A percentile compares a stretch with the other conserved stretches of the same genome.
These are phyloP conservation scores for Diaporthe ilicicola DNA, from an alignment of 2,329 filamentous ascomycete species.

Conservation along the genomic window DNA sequence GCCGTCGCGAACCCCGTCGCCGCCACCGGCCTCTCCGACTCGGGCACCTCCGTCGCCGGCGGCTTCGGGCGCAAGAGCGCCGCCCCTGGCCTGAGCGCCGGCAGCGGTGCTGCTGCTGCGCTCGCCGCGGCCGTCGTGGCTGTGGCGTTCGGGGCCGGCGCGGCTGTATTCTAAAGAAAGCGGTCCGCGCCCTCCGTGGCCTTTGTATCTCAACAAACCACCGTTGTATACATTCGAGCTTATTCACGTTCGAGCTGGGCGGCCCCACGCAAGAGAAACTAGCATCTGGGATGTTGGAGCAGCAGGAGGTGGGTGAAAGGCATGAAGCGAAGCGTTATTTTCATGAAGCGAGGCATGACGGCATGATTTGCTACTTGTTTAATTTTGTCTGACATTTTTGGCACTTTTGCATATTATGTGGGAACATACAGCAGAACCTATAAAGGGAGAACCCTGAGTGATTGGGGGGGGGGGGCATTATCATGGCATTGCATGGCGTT, in stretches of 20 bases:
- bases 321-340: conserved; percentile 1
- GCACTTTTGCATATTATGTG: conserved; percentile 6
- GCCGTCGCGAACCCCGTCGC: conserved; percentile 56
- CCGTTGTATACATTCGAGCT: neutral
- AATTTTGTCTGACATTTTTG: neutral
- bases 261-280: too few species aligned
- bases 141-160: conserved; percentile 23
- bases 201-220: neutral
- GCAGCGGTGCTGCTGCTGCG: neutral
- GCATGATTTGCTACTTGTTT: neutral
- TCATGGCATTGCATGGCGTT: conserved; percentile 15
- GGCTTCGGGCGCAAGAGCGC: conserved; percentile 33
- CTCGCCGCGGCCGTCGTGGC: conserved; percentile 17
- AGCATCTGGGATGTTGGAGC: neutral
- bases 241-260: neutral
- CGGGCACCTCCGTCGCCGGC: conserved; percentile 31
- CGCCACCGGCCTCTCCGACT: conserved; percentile 53
- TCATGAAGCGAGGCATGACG: conserved; percentile 13
- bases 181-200: neutral
- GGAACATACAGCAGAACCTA: conserved; percentile 13
- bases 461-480: neutral
- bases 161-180: neutral
- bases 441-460: neutral
- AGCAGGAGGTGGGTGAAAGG: neutral
- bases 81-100: neutral